Percentiles rank a stretch among this genome's conserved stretches.
These are phyloP conservation scores for Komagataella populi DNA, from an alignment of 805 yeast species.

Conservation along the genomic window DNA sequence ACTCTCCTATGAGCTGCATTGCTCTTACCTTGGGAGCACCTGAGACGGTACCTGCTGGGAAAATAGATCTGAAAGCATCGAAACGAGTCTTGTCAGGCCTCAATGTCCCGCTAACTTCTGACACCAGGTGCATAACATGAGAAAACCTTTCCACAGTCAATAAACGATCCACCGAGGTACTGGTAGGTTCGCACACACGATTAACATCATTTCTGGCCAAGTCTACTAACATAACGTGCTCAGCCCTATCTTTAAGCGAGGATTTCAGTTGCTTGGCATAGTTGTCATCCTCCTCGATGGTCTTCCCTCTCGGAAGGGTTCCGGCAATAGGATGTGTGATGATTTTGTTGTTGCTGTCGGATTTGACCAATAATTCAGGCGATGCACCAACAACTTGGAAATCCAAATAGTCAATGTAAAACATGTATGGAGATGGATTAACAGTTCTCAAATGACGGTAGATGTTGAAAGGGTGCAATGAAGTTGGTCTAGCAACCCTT, in stretches of 20 bases:
- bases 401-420: constrained; percentile 82
- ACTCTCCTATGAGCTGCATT: constrained; percentile 84
- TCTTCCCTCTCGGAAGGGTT: constrained; percentile 80
- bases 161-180: constrained; percentile 79
- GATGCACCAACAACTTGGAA: constrained; percentile 97
- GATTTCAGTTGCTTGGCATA: constrained; percentile 62
- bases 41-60: constrained; percentile 98
- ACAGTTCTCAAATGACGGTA: constrained; percentile 91
- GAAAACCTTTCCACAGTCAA: constrained; percentile 87
- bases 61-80: constrained; percentile 94
- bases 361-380: constrained; percentile 83
- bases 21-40: constrained; percentile 98
- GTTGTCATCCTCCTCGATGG: constrained; percentile 81
- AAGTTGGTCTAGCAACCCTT: constrained; percentile 89
- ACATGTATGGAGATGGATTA: constrained; percentile 95
- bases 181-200: constrained; percentile 78
- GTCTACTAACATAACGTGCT: constrained; percentile 97
- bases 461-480: constrained; percentile 91
- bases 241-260: constrained; percentile 88
- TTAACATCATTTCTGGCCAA: constrained; percentile 94
- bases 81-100: constrained; percentile 77
- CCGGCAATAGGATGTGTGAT: constrained; percentile 98
- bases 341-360: constrained; percentile 58
- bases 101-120: constrained; percentile 87
- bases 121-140: constrained; percentile 93